These are phyloP conservation scores for Cenchrus purpureus DNA, from an alignment of 176 grass and related monocot genomes.

Conservation along the genomic window DNA sequence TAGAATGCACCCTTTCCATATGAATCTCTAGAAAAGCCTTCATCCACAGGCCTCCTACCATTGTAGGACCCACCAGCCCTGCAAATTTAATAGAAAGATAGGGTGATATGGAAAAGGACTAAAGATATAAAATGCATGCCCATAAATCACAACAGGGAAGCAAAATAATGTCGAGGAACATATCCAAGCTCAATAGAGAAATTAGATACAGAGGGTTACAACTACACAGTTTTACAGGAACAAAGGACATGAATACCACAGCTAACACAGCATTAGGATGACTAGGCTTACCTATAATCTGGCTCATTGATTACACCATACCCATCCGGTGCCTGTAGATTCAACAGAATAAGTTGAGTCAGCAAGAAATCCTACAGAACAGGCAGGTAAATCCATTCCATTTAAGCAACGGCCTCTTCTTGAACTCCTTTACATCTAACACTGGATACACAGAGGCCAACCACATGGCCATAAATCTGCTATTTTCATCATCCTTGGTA, in stretches of 20 bases:
- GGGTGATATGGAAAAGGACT: slow-evolving; percentile 39
- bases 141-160: background rate
- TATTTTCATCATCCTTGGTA: slow-evolving; percentile 85
- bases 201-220: background rate
- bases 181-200: slow-evolving; percentile 1
- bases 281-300: slow-evolving; percentile 69
- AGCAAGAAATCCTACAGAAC: slow-evolving; percentile 85
- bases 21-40: slow-evolving; percentile 67
- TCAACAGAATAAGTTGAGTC: slow-evolving; percentile 99
- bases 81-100: slow-evolving; percentile 56
- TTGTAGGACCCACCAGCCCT: slow-evolving; percentile 78
- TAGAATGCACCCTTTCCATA: slow-evolving; percentile 72
- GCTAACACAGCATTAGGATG: background rate
- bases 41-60: slow-evolving; percentile 75
- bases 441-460: slow-evolving; percentile 66
- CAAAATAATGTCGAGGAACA: background rate
- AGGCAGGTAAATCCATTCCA: slow-evolving; percentile 87
- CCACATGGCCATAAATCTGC: slow-evolving; percentile 77
- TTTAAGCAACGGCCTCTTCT: slow-evolving; percentile 79
- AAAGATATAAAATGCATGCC: slow-evolving; percentile 13
- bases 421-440: slow-evolving; percentile 67
- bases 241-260: background rate
- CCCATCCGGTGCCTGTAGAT: slow-evolving; percentile 98
- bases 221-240: slow-evolving; percentile 1
- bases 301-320: slow-evolving; percentile 71